phyloP scores from a whole-genome alignment of 2,329 filamentous ascomycete species.

The Hymenoscyphus albidus region DNA sequence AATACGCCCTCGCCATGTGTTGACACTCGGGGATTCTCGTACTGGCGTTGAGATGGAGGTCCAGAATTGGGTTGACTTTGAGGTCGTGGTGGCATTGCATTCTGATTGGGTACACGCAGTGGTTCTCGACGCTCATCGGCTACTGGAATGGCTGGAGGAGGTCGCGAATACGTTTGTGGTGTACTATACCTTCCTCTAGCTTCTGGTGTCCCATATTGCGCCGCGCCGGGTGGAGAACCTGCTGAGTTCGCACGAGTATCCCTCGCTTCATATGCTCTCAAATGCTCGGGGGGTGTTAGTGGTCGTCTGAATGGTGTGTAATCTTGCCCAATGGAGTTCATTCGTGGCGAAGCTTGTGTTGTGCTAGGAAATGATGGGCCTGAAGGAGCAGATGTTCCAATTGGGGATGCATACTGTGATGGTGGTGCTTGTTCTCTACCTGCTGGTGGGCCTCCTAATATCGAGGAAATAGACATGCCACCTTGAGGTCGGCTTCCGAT shows the following conservation, averaged over 20 bases:
- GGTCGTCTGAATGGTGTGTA: slow-evolving; percentile 62
- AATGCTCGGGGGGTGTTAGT: slow-evolving; percentile 72
- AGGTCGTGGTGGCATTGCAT: slow-evolving; percentile 32
- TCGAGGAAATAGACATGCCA: slow-evolving; percentile 68
- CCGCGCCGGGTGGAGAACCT: slow-evolving; percentile 39
- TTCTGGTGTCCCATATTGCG: slow-evolving; percentile 51
- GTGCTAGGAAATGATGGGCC: slow-evolving; percentile 39
- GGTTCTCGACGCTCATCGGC: slow-evolving; percentile 46
- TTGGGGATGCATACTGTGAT: slow-evolving; percentile 46
- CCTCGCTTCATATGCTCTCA: slow-evolving; percentile 49
- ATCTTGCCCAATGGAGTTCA: slow-evolving; percentile 47
- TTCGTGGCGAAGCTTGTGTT: slow-evolving; percentile 37
- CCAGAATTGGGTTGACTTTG: slow-evolving; percentile 33
- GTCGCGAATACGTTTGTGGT: slow-evolving; percentile 51
- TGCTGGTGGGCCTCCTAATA: slow-evolving; percentile 55
- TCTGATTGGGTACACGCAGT: slow-evolving; percentile 30
- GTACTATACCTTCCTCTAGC: slow-evolving; percentile 53
- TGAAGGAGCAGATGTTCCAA: slow-evolving; percentile 33
- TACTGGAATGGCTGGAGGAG: slow-evolving; percentile 39
- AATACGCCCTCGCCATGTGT: slow-evolving; percentile 23
- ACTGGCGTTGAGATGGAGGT: slow-evolving; percentile 39
- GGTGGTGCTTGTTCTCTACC: slow-evolving; percentile 43
- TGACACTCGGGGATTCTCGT: slow-evolving; percentile 37
- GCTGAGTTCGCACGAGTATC: slow-evolving; percentile 38
- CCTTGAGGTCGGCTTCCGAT: slow-evolving; percentile 45